phyloP scores from a whole-genome alignment of 1,284 basidiomycete species.

The Sphagnurus paluster region DNA sequence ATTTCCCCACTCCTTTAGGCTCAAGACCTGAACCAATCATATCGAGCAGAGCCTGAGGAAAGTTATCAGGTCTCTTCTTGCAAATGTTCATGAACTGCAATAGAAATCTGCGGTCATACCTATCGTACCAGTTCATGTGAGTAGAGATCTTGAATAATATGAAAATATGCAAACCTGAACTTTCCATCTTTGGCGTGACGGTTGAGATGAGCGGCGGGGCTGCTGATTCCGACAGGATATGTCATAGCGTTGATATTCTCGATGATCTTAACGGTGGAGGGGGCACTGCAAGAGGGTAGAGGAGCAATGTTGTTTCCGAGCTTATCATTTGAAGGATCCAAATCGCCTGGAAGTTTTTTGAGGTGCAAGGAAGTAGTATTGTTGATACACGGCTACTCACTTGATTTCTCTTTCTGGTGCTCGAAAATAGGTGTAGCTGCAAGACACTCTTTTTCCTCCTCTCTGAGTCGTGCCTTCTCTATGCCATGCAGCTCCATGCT shows the following conservation, averaged over 20 bases:
- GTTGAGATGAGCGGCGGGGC: constrained; percentile 87
- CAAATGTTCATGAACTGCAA: constrained; percentile 97
- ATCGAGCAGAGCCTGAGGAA: constrained; percentile 90
- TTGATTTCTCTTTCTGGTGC: constrained; percentile 37
- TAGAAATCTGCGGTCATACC: constrained; percentile 97
- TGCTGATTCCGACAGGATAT: constrained; percentile 85
- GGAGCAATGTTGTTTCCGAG: constrained; percentile 39
- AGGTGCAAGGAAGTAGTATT: constrained; percentile 46
- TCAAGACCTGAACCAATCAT: constrained; percentile 94
- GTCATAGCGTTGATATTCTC: constrained; percentile 78
- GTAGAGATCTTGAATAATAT: background rate
- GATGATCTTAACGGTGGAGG: constrained; percentile 78
- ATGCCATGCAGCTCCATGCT: no score
- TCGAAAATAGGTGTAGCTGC: constrained; percentile 20
- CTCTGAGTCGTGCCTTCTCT: constrained; percentile 32
- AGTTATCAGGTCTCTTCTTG: constrained; percentile 90
- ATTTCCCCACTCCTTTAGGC: no score
- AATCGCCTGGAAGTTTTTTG: constrained; percentile 64
- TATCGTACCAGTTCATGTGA: constrained; percentile 26
- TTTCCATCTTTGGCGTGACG: constrained; percentile 83
- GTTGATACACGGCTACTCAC: constrained; percentile 62
- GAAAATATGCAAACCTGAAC: constrained; percentile 64
- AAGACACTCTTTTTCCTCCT: constrained; percentile 36
- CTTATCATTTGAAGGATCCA: constrained; percentile 62
- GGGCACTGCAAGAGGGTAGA: constrained; percentile 66